Conservation (phyloP, 257 asterid species). For the Phtheirospermum japonicum region DNA sequence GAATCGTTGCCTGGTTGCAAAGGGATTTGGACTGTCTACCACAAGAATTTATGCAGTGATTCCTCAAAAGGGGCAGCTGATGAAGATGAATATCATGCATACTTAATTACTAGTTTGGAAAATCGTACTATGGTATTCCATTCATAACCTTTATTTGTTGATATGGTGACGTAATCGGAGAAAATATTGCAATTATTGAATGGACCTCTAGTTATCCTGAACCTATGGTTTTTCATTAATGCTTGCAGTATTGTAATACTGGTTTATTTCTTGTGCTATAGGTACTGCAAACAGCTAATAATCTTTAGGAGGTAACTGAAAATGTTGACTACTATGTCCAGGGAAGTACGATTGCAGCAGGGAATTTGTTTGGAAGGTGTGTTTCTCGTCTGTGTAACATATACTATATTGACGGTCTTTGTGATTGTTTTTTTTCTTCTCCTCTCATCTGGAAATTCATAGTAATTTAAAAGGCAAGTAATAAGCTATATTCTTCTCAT, state of each 20-base stretch:
- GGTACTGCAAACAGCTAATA: constrained; percentile 94
- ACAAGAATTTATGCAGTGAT: constrained; percentile 76
- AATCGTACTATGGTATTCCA: constrained; percentile 81
- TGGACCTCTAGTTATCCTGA: constrained; percentile 8
- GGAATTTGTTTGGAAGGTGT: constrained; percentile 96
- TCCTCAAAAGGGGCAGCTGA: constrained; percentile 67
- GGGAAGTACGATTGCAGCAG: constrained; percentile 94
- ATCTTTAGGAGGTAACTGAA: constrained; percentile 98
- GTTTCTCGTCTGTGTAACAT: constrained; percentile 28
- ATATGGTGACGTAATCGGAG: constrained; percentile 12
- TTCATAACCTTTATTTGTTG: constrained; percentile 19
- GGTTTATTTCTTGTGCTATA: too few relatives aligned
- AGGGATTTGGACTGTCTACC: constrained; percentile 99
- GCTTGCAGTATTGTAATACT: too few relatives aligned
- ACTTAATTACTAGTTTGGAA: constrained; percentile 90
- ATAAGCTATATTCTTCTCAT: constrained; percentile 14
- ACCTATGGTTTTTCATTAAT: constrained; percentile 15
- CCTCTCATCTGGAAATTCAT: constrained; percentile 6
- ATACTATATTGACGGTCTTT: constrained; percentile 12
- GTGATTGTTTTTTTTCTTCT: constrained; percentile 15
- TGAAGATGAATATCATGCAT: constrained; percentile 98
- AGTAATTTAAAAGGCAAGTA: not conserved
- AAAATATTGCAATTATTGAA: constrained; percentile 16
- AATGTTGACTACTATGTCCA: constrained; percentile 92
- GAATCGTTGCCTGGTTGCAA: constrained; percentile 94